Percentiles rank a stretch among this genome's conserved stretches.
These are phyloP conservation scores for Hyaloscypha variabilis DNA, from an alignment of 495 filamentous ascomycete genomes.

Conservation along the genomic window DNA sequence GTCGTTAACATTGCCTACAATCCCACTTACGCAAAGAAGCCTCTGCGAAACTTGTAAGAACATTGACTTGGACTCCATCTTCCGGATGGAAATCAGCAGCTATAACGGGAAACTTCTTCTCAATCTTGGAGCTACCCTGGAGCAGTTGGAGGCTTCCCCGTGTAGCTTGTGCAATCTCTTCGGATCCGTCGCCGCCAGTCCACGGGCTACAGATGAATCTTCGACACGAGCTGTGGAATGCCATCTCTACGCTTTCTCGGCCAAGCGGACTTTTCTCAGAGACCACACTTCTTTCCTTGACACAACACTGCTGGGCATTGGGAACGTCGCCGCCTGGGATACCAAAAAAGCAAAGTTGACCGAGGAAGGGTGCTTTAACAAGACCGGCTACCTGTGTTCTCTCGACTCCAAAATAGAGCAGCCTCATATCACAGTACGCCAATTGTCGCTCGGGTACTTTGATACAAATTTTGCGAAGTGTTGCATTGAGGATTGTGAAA, in stretches of 20 bases:
- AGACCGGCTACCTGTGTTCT: constrained; percentile 5
- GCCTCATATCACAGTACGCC: background rate
- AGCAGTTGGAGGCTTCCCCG: background rate
- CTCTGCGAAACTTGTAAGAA: background rate
- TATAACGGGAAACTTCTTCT: background rate
- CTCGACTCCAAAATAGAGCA: background rate
- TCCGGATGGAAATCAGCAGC: background rate
- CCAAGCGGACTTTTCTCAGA: background rate
- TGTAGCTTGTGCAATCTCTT: background rate
- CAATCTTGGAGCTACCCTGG: background rate
- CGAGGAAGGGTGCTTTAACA: background rate
- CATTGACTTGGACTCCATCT: background rate
- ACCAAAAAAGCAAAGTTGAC: background rate
- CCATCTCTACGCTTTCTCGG: constrained; percentile 8
- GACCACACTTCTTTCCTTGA: background rate
- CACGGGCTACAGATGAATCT: background rate
- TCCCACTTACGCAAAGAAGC: no score
- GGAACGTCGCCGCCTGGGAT: no score
- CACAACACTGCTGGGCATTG: background rate
- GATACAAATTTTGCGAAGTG: background rate
- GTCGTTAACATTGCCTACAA: no score
- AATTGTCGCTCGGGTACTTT: background rate
- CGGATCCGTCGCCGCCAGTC: background rate
- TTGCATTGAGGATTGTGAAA: background rate
- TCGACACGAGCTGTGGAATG: background rate